A percentile compares a stretch with the other conserved stretches of the same genome.
Conservation (phyloP, 108 stramenopile genomes). For the Skeletonema marinoi region DNA sequence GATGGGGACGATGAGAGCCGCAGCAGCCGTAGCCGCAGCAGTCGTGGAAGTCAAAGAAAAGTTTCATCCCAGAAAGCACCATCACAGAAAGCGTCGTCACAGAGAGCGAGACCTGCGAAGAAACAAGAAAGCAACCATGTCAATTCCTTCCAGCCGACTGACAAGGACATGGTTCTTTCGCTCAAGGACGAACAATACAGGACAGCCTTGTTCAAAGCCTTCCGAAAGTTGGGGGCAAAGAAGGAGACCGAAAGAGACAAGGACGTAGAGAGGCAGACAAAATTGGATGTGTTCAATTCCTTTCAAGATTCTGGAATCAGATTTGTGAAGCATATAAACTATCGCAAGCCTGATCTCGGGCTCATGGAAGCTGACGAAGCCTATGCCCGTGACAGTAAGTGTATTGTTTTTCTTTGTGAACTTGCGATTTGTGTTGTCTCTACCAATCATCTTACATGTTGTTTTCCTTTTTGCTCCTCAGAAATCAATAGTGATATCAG, state of each 20-base stretch:
- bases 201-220: not conserved
- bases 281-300: not conserved
- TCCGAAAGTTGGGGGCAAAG: constrained; percentile 2
- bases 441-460: not conserved
- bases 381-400: constrained; percentile 1
- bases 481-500: not conserved
- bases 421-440: not conserved
- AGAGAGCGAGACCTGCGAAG: not conserved
- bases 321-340: not conserved
- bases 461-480: not conserved
- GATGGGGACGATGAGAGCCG: not conserved
- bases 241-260: not conserved
- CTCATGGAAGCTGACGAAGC: not conserved
- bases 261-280: not conserved
- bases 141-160: not conserved
- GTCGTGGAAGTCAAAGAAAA: not conserved
- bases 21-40: not conserved
- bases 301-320: not conserved
- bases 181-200: not conserved
- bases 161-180: not conserved
- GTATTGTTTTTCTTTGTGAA: not conserved
- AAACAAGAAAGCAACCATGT: not conserved
- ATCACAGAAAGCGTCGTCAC: not conserved
- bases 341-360: constrained; percentile 1
- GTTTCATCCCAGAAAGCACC: not conserved